These are phyloP conservation scores for Nothopassalora personata DNA, from an alignment of 2,329 filamentous ascomycete genomes.

Conservation along the genomic window DNA sequence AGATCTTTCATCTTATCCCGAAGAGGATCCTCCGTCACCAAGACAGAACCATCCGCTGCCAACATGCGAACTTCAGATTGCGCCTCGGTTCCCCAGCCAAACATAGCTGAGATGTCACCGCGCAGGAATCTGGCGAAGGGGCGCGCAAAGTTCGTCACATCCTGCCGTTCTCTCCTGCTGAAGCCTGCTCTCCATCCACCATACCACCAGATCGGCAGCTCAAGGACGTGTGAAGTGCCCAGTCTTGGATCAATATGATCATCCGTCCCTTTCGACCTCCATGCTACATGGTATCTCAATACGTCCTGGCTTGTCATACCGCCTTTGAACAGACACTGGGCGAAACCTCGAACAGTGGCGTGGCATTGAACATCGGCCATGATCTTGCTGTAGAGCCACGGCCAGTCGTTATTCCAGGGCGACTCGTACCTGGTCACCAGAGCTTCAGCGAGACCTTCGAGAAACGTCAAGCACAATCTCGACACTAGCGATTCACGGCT, in stretches of 20 bases:
- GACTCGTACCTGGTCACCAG: constrained; percentile 12
- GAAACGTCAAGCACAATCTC: constrained; percentile 10
- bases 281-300: constrained; percentile 16
- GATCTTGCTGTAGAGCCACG: constrained; percentile 15
- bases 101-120: constrained; percentile 6
- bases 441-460: constrained; percentile 10
- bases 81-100: constrained; percentile 14
- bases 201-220: constrained; percentile 16
- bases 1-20: constrained; percentile 12
- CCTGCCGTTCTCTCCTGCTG: constrained; percentile 14
- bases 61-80: constrained; percentile 15
- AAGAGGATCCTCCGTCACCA: constrained; percentile 9
- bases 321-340: constrained; percentile 13
- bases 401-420: constrained; percentile 14
- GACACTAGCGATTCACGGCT: constrained; percentile 11
- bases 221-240: constrained; percentile 11
- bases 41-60: constrained; percentile 7
- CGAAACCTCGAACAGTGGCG: constrained; percentile 13
- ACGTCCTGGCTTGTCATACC: constrained; percentile 19
- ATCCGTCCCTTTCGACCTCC: constrained; percentile 9
- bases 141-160: constrained; percentile 11
- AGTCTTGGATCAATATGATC: constrained; percentile 6
- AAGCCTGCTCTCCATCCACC: constrained; percentile 16
- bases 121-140: constrained; percentile 15
- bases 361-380: constrained; percentile 20